Conservation (phyloP, 805 yeast genomes). For the Saccharomycopsis olivae region DNA sequence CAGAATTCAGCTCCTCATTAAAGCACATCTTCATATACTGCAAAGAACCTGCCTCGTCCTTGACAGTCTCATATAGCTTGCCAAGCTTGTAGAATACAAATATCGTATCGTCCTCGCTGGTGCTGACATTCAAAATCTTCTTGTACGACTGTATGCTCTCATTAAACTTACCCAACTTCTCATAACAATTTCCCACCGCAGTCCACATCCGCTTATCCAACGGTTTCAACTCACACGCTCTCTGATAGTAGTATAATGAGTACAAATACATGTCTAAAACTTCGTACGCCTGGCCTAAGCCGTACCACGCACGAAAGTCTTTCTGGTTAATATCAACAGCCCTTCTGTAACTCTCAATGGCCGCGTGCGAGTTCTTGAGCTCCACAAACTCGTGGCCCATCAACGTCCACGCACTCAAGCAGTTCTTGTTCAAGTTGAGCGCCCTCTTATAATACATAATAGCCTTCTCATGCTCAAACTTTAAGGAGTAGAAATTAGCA, state of each 20-base stretch:
- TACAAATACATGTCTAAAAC: slow-evolving; percentile 91
- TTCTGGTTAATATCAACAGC: slow-evolving; percentile 85
- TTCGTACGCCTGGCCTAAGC: slow-evolving; percentile 96
- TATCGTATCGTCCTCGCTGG: slow-evolving; percentile 29
- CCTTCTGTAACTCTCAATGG: slow-evolving; percentile 86
- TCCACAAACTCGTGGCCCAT: slow-evolving; percentile 99
- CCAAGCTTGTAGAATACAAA: slow-evolving; percentile 59
- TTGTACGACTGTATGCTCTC: slow-evolving; percentile 78
- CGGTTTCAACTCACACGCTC: slow-evolving; percentile 82
- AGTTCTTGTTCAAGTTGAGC: slow-evolving; percentile 63
- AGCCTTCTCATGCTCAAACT: slow-evolving; percentile 91
- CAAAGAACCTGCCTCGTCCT: slow-evolving; percentile 43
- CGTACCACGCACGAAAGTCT: slow-evolving; percentile 97
- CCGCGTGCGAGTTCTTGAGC: slow-evolving; percentile 91
- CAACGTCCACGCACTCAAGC: slow-evolving; percentile 90
- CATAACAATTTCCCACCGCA: slow-evolving; percentile 84
- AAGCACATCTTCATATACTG: slow-evolving; percentile 57
- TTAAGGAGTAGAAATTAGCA: slow-evolving; percentile 87
- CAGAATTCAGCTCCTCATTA: slow-evolving; percentile 49
- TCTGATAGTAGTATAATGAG: slow-evolving; percentile 84
- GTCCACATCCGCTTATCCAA: slow-evolving; percentile 93
- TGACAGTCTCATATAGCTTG: slow-evolving; percentile 45
- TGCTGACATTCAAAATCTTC: slow-evolving; percentile 52
- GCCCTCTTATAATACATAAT: slow-evolving; percentile 90
- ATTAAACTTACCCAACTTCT: slow-evolving; percentile 54